Percentiles rank a stretch among this genome's conserved stretches.
These are phyloP conservation scores for Musa acuminata DNA, from an alignment of 176 grass and related monocot genomes.

Conservation along the genomic window DNA sequence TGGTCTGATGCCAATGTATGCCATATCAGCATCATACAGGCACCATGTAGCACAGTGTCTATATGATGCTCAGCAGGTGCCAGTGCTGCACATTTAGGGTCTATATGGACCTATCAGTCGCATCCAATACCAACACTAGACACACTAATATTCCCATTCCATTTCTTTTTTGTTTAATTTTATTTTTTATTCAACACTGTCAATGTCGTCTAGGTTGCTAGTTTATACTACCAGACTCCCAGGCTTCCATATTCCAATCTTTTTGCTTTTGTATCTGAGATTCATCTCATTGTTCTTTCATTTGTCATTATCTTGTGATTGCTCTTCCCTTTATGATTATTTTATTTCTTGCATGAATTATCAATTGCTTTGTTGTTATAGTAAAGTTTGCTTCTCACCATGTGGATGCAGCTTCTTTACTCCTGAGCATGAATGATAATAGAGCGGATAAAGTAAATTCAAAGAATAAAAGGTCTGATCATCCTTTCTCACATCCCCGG, in stretches of 20 bases:
- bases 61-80: too few relatives aligned
- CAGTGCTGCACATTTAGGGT: too few relatives aligned
- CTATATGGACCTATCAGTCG: too few relatives aligned
- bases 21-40: too few relatives aligned
- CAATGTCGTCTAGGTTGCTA: neutral
- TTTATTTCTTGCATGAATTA: neutral
- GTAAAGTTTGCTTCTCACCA: conserved; percentile 24
- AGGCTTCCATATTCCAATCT: neutral
- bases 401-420: conserved; percentile 44
- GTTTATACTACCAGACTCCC: neutral
- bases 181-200: neutral
- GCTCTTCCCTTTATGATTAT: neutral
- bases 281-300: neutral
- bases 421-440: conserved; percentile 51
- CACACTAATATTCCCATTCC: too few relatives aligned
- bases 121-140: too few relatives aligned
- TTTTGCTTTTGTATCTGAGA: neutral
- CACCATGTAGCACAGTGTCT: too few relatives aligned
- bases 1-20: too few relatives aligned
- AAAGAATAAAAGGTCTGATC: conserved; percentile 42
- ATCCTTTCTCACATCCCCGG: conserved; percentile 70
- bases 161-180: neutral
- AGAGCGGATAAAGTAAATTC: conserved; percentile 33
- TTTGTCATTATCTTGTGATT: neutral
- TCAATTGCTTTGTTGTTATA: conserved; percentile 1